A percentile compares a stretch with the other conserved stretches of the same genome.
Conservation (phyloP, 2,329 filamentous ascomycete genomes). For the Seiridium cupressi region DNA sequence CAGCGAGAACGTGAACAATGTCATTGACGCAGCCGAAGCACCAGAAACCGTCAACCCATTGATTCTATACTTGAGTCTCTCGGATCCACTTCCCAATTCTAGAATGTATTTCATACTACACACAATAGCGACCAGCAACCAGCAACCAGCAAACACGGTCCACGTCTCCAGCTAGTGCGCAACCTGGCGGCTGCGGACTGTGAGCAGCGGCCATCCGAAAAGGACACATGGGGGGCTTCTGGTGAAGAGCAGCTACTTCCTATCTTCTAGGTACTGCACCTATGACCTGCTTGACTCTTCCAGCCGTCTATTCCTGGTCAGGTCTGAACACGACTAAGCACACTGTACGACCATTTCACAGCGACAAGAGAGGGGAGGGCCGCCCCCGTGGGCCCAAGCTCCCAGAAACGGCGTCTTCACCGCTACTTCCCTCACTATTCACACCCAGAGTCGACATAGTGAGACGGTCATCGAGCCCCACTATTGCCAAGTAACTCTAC, state of each 20-base stretch:
- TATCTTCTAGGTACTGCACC: background rate
- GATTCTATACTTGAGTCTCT: background rate
- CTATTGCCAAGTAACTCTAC: conserved; percentile 5
- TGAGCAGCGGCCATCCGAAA: background rate
- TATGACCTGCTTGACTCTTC: too few relatives aligned
- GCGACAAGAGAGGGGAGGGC: background rate
- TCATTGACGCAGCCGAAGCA: background rate
- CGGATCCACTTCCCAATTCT: background rate
- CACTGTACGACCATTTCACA: background rate
- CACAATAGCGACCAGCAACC: background rate
- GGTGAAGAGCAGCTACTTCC: too few relatives aligned
- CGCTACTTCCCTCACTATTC: conserved; percentile 6
- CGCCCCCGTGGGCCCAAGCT: conserved; percentile 6
- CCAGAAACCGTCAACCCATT: background rate
- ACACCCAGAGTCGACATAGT: background rate
- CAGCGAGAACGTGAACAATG: conserved; percentile 4
- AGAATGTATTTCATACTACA: background rate
- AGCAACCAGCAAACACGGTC: too few relatives aligned
- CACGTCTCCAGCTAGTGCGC: background rate
- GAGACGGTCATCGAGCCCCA: too few relatives aligned
- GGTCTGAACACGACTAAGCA: background rate
- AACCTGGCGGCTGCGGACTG: too few relatives aligned
- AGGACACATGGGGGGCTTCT: background rate
- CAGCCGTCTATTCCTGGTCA: background rate
- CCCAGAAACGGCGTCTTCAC: conserved; percentile 9